Evolutionary conservation across 2,329 filamentous ascomycete species (phyloP), one percentile per base, ranked within the genome.

Genomic region (Aspergillus unguis): DNA sequence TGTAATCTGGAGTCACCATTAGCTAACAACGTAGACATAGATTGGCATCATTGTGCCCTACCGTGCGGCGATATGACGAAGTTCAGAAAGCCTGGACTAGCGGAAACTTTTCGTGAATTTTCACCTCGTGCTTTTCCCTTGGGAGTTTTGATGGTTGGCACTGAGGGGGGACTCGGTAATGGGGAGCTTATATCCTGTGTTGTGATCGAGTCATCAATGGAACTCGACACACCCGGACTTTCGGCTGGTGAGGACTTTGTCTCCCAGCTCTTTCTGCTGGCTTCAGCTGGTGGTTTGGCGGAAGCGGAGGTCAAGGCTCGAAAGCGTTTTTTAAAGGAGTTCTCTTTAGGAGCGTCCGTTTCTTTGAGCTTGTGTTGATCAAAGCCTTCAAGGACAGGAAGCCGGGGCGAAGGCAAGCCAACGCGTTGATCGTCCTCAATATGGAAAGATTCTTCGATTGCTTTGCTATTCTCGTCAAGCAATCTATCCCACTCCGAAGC

Each of bases 51-150:
- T 31, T 17, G 5, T 41, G 25, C 28, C 50, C 4, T 37, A 58
- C 54, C 54, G 5, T 44, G 29, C n/a, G 52, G 44, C 5, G 57
- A 50, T 35, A 44, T 50, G 32, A 53, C 35, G 29, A 46, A 57
- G 35, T 49, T 57, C 37, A 54, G 9, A 44, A 47, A 23, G n/a
- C 48, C 25, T 6, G 29, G 25, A 49, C 47, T 6, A 23, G 25
- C 23, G 23, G 36, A 26, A 1, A 26, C 9, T 5, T 26, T 48
- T 35, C 23, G 29, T 9, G 43, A 44, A 6, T 37, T 23, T 9
- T 27, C 27, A 28, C 25, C 36, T 28, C 17, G 45, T 28, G 26
- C 45, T 23, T 50, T 48, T 25, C 23, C 44, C 31, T 35, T 44
- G 3, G 46, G 26, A 32, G 35, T 52, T 26, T 33, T 47, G 32